A percentile compares a stretch with the other conserved stretches of the same genome.
These are phyloP conservation scores for Clonostachys chloroleuca DNA, from an alignment of 2,329 filamentous ascomycete species.

Conservation along the genomic window DNA sequence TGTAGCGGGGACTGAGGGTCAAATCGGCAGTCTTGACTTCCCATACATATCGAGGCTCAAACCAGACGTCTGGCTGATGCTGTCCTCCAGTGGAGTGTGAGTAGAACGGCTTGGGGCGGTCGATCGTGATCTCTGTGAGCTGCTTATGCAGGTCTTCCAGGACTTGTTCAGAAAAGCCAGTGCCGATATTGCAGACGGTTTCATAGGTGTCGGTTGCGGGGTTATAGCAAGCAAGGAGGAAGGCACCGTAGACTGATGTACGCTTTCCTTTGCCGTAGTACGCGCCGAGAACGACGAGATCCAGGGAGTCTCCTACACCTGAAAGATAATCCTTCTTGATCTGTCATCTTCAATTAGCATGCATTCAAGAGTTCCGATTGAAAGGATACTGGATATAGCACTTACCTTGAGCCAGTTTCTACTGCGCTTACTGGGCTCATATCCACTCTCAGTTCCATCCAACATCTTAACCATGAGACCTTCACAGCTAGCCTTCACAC, in stretches of 20 bases:
- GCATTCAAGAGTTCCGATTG: no score
- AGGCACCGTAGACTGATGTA: slow-evolving; percentile 91
- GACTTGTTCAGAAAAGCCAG: slow-evolving; percentile 90
- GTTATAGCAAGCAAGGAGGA: slow-evolving; percentile 94
- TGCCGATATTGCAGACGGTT: slow-evolving; percentile 97
- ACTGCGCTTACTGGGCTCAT: slow-evolving; percentile 93
- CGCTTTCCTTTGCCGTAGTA: slow-evolving; percentile 95
- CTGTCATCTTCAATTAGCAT: slow-evolving; percentile 31
- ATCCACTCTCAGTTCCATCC: slow-evolving; percentile 86
- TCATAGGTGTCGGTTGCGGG: slow-evolving; percentile 76
- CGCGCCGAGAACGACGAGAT: slow-evolving; percentile 91
- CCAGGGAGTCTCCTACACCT: slow-evolving; percentile 90
- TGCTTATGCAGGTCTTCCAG: slow-evolving; percentile 81
- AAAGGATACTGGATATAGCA: not conserved
- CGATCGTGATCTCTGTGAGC: slow-evolving; percentile 75
- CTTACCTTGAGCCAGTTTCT: slow-evolving; percentile 95
- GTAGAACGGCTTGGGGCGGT: slow-evolving; percentile 92
- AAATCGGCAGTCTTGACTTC: slow-evolving; percentile 96
- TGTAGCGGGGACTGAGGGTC: slow-evolving; percentile 87
- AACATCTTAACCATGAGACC: slow-evolving; percentile 99
- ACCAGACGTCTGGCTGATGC: slow-evolving; percentile 98
- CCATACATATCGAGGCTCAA: slow-evolving; percentile 92
- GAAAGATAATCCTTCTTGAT: slow-evolving; percentile 98
- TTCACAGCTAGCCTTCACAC: slow-evolving; percentile 92
- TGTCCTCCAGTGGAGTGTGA: slow-evolving; percentile 77